Evolutionary conservation across 495 filamentous ascomycete genomes (phyloP).

Genomic region (Penicillium samsonianum): DNA sequence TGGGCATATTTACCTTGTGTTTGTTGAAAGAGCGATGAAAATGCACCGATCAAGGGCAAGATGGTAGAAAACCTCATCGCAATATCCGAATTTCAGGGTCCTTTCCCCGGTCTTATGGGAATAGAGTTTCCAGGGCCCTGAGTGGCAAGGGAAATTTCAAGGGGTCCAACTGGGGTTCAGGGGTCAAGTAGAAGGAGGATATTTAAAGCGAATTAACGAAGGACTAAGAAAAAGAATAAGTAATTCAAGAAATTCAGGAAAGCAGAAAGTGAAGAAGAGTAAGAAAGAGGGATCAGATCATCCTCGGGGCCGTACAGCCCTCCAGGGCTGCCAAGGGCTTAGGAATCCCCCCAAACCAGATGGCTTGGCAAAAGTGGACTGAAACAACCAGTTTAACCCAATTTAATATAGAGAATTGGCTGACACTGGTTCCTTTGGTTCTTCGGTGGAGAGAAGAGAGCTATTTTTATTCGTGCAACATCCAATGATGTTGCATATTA

Average conservation of each 20-base stretch:
- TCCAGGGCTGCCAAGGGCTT: constrained; percentile 7
- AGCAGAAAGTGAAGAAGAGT: not conserved
- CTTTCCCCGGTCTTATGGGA: constrained; percentile 2
- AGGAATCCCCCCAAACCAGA: constrained; percentile 10
- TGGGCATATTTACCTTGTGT: constrained; percentile 20
- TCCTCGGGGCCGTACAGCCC: not conserved
- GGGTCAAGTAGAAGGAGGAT: not conserved
- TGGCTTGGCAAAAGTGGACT: constrained; percentile 11
- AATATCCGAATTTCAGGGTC: not conserved
- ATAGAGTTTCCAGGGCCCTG: constrained; percentile 17
- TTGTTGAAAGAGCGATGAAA: constrained; percentile 23
- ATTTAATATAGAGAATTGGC: no score
- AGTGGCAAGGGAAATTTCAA: not conserved
- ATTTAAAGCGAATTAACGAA: not conserved
- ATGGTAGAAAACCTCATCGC: constrained; percentile 30
- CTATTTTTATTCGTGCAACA: constrained; percentile 8
- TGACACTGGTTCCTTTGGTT: no score
- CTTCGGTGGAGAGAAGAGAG: not conserved
- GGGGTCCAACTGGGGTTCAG: not conserved
- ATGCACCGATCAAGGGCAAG: constrained; percentile 21
- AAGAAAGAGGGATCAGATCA: constrained; percentile 1
- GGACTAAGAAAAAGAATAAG: not conserved
- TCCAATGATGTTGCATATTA: not conserved
- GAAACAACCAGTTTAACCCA: no score
- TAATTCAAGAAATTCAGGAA: no score